These are phyloP conservation scores for Claviceps paspali DNA, from an alignment of 2,329 filamentous ascomycete genomes.

Conservation along the genomic window DNA sequence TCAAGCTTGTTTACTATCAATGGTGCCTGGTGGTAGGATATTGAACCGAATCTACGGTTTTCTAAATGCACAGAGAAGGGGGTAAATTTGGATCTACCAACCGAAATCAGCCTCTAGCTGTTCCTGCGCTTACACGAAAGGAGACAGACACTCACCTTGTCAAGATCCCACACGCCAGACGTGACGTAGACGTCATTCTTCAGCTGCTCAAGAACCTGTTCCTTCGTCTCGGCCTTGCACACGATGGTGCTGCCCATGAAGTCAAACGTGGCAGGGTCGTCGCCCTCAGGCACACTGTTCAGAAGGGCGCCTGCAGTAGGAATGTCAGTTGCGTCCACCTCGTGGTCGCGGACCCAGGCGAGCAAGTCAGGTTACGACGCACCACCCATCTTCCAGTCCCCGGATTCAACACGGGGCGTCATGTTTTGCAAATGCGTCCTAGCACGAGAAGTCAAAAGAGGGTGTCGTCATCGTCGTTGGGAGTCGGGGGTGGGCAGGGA, in stretches of 20 bases:
- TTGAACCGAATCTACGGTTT: slow-evolving; percentile 10
- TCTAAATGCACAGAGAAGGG: slow-evolving; percentile 28
- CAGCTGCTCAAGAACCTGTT: slow-evolving; percentile 52
- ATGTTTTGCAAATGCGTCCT: slow-evolving; percentile 41
- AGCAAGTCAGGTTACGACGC: slow-evolving; percentile 12
- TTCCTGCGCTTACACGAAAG: neutral
- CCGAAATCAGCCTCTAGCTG: neutral
- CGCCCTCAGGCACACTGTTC: slow-evolving; percentile 47
- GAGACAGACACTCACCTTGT: slow-evolving; percentile 32
- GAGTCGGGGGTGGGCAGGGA: neutral
- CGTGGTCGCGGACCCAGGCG: neutral
- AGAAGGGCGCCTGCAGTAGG: slow-evolving; percentile 48
- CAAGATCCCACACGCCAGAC: slow-evolving; percentile 66
- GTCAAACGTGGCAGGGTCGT: slow-evolving; percentile 40
- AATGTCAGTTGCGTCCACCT: neutral
- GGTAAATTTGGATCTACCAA: slow-evolving; percentile 33
- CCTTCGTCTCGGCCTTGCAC: slow-evolving; percentile 47
- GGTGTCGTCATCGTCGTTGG: neutral
- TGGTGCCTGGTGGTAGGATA: neutral
- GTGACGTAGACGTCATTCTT: slow-evolving; percentile 58
- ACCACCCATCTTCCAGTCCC: slow-evolving; percentile 51
- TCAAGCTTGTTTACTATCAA: too few relatives aligned
- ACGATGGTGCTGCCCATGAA: slow-evolving; percentile 65
- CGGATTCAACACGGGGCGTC: slow-evolving; percentile 34
- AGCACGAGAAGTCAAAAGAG: neutral